A percentile compares a stretch with the other conserved stretches of the same genome.
phyloP scores from a whole-genome alignment of 208 protist species.

The Wallacemonas sp. region DNA sequence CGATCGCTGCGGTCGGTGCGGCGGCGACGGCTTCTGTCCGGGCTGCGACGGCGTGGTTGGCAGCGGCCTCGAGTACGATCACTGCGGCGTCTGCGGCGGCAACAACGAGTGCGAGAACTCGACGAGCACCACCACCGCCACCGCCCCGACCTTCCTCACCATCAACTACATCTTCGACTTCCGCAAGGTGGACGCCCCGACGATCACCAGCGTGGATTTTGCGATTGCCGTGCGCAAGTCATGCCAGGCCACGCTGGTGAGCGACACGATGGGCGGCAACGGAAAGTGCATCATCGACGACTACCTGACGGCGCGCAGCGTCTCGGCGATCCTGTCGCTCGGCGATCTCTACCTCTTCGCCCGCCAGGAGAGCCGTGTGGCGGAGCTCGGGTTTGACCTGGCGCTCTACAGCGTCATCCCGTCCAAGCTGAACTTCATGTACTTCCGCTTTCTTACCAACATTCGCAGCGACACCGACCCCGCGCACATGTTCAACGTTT shows the following conservation, averaged over 20 bases:
- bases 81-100: constrained; percentile 64
- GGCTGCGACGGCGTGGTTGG: constrained; percentile 57
- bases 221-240: constrained; percentile 14
- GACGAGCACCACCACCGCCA: neutral
- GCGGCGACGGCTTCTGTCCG: constrained; percentile 43
- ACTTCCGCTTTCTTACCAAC: constrained; percentile 21
- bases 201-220: neutral
- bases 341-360: constrained; percentile 30
- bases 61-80: constrained; percentile 36
- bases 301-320: constrained; percentile 16
- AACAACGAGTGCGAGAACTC: constrained; percentile 29
- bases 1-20: constrained; percentile 55
- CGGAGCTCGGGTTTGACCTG: constrained; percentile 29
- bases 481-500: constrained; percentile 2
- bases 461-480: neutral
- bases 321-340: constrained; percentile 10
- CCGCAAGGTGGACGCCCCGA: neutral
- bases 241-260: neutral
- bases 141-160: constrained; percentile 23
- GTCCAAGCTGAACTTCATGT: constrained; percentile 17
- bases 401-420: neutral
- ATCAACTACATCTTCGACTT: constrained; percentile 41
- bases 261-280: constrained; percentile 12
- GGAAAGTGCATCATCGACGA: constrained; percentile 26
- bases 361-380: constrained; percentile 21